A percentile compares a stretch with the other conserved stretches of the same genome.
These are phyloP conservation scores for Sclerotinia trifoliorum DNA, from an alignment of 2,329 filamentous ascomycete species.

Conservation along the genomic window DNA sequence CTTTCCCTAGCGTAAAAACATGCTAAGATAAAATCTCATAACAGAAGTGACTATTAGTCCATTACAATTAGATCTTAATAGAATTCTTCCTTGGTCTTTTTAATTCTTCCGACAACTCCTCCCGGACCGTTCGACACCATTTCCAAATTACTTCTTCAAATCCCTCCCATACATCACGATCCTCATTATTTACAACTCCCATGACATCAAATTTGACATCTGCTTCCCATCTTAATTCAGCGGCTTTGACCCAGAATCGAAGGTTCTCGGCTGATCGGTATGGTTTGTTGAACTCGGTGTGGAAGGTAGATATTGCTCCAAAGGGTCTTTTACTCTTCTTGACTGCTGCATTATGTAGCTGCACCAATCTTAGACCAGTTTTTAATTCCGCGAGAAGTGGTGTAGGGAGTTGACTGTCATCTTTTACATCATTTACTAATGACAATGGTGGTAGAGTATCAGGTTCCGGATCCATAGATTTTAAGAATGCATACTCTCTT, in stretches of 20 bases:
- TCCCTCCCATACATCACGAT: slow-evolving; percentile 68
- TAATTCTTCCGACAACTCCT: slow-evolving; percentile 75
- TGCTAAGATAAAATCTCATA: slow-evolving; percentile 4
- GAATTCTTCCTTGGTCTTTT: slow-evolving; percentile 27
- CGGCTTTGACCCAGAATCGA: slow-evolving; percentile 93
- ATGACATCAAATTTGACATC: slow-evolving; percentile 80
- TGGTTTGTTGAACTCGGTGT: slow-evolving; percentile 90
- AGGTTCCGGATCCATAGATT: slow-evolving; percentile 64
- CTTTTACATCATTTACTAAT: slow-evolving; percentile 48
- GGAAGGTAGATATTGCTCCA: slow-evolving; percentile 82
- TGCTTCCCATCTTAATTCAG: slow-evolving; percentile 90
- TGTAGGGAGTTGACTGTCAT: slow-evolving; percentile 57
- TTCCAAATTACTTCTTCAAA: slow-evolving; percentile 80
- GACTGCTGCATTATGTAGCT: slow-evolving; percentile 86
- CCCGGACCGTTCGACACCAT: slow-evolving; percentile 80
- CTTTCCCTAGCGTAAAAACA: neutral
- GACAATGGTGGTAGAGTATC: slow-evolving; percentile 68
- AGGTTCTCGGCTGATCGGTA: slow-evolving; percentile 94
- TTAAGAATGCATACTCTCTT: slow-evolving; percentile 78
- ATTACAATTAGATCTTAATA: slow-evolving; percentile 22
- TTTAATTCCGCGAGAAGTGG: slow-evolving; percentile 72
- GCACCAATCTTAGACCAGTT: slow-evolving; percentile 77
- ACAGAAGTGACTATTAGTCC: slow-evolving; percentile 10
- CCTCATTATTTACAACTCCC: slow-evolving; percentile 74
- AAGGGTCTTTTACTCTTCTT: slow-evolving; percentile 83